These are phyloP conservation scores for Ehretia macrophylla DNA, from an alignment of 257 asterid species.

Conservation along the genomic window DNA sequence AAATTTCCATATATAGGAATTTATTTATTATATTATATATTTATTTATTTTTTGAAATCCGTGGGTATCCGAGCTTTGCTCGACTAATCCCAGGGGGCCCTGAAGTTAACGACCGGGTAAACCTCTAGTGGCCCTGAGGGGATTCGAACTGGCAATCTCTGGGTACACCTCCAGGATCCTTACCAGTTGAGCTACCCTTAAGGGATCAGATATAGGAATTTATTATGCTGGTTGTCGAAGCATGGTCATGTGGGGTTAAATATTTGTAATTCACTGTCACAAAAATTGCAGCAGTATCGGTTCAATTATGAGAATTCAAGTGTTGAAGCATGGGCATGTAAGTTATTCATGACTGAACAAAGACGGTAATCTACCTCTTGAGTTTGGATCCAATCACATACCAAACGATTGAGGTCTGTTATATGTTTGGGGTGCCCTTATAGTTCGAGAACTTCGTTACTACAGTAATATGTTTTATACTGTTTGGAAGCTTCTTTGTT, in stretches of 20 bases:
- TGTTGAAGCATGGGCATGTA: not conserved
- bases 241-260: not conserved
- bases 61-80: too few relatives aligned
- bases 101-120: too few relatives aligned
- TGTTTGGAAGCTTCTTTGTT: too few relatives aligned
- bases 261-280: not conserved
- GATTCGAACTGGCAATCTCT: too few relatives aligned
- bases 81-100: too few relatives aligned
- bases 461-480: not conserved
- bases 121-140: too few relatives aligned
- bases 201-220: not conserved
- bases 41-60: too few relatives aligned
- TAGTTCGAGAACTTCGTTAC: not conserved
- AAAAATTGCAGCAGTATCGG: not conserved
- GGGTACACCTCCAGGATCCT: too few relatives aligned
- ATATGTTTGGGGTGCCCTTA: not conserved
- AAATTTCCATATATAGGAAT: not conserved
- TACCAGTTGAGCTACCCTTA: too few relatives aligned
- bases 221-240: not conserved
- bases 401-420: not conserved
- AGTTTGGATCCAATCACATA: not conserved
- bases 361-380: not conserved
- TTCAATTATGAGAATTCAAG: too few relatives aligned
- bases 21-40: too few relatives aligned
- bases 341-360: not conserved